Percentiles rank a stretch among this genome's conserved stretches.
Conservation (phyloP, 192 early-diverging fungal species). For the Spizellomyces sp. region DNA sequence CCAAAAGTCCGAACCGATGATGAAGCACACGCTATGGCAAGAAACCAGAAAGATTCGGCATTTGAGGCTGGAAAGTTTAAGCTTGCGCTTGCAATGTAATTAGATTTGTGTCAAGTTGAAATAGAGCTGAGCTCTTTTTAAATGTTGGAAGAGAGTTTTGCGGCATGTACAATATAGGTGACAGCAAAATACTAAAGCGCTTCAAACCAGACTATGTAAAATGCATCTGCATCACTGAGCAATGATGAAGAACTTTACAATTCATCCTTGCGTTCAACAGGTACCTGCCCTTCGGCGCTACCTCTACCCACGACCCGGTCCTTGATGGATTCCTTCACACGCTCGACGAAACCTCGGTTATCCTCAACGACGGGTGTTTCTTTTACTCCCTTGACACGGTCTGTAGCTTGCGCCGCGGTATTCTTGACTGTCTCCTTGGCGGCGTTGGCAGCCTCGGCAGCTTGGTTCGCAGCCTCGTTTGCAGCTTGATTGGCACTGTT, state of each 20-base stretch:
- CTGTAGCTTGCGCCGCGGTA: conserved; percentile 7
- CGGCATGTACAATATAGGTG: too few species aligned
- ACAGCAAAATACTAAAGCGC: too few species aligned
- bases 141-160: too few species aligned
- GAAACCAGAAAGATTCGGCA: too few species aligned
- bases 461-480: not conserved
- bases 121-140: too few species aligned
- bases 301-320: conserved; percentile 4
- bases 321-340: conserved; percentile 22
- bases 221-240: too few species aligned
- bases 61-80: too few species aligned
- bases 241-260: conserved; percentile 6
- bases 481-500: not conserved
- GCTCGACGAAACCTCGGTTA: conserved; percentile 17
- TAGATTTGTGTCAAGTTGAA: too few species aligned
- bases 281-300: conserved; percentile 22
- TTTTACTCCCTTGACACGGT: not conserved
- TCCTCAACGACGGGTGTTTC: conserved; percentile 10
- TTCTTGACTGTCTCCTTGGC: conserved; percentile 9
- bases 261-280: conserved; percentile 25
- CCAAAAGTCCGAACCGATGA: too few species aligned
- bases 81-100: too few species aligned
- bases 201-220: too few species aligned
- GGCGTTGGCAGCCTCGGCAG: conserved; percentile 8
- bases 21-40: too few species aligned